Percentiles rank a stretch among this genome's conserved stretches.
phyloP scores from a whole-genome alignment of 2,329 filamentous ascomycete species.

The Bretziella fagacearum region DNA sequence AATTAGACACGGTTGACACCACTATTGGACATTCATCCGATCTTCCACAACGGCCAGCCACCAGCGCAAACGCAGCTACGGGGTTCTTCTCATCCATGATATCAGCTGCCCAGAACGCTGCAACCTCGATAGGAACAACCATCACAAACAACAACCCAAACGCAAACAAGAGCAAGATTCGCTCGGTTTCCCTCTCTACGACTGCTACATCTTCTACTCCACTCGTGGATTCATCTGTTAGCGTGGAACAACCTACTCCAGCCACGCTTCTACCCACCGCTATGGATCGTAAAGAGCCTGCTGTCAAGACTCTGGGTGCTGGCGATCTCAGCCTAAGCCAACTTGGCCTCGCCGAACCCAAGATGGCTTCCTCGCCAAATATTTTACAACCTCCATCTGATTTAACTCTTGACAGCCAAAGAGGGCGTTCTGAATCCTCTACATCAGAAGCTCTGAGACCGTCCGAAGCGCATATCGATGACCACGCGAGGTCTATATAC shows the following conservation, averaged over 20 bases:
- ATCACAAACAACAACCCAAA: constrained; percentile 49
- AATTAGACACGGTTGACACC: not conserved
- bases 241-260: constrained; percentile 7
- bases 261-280: constrained; percentile 6
- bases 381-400: not conserved
- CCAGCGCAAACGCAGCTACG: constrained; percentile 25
- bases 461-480: constrained; percentile 21
- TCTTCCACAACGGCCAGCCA: constrained; percentile 5
- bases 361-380: not conserved
- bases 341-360: constrained; percentile 53
- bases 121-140: constrained; percentile 54
- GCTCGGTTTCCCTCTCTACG: constrained; percentile 4
- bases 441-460: constrained; percentile 28
- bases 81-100: constrained; percentile 92
- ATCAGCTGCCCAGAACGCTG: constrained; percentile 83
- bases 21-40: not conserved
- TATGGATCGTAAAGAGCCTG: constrained; percentile 48
- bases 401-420: constrained; percentile 16
- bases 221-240: constrained; percentile 2
- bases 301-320: constrained; percentile 74
- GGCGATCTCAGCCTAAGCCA: constrained; percentile 83
- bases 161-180: not conserved
- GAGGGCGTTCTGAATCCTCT: constrained; percentile 41
- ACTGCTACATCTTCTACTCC: constrained; percentile 24
- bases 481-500: constrained; percentile 19